Base-by-base conservation (phyloP, 2,329 filamentous ascomycete genomes). In the Microcyclospora tardicrescens region DNA sequence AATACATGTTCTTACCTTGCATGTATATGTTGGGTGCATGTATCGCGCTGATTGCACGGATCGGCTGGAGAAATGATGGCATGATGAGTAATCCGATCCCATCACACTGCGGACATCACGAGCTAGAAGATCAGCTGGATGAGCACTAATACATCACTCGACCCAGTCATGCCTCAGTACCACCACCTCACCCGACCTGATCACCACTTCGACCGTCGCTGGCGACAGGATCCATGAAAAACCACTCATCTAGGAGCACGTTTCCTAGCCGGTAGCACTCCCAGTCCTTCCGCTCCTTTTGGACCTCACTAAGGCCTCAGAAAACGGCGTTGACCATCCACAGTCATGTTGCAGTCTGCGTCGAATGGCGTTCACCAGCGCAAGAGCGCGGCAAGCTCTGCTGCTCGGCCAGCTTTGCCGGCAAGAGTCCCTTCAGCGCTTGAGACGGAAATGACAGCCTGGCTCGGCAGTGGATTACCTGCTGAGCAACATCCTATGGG, bases 401-500 rank as follows among this genome's bases (percentile, higher is more conserved):
- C 40, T 10, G 12, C 32, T 5, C 32, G 9, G 6, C 19, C 28
- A 11, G n/a, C n/a, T 19, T 16, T 39, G 12, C 43, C 30, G 30
- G 10, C 4, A 4, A 32, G 40, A 11, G 37, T 40, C 11, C 43
- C 43, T 27, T 32, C 34, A 10, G 38, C 35, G 16, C 29, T 43
- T 10, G 37, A 43, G 14, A 40, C 40, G n/a, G 43, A 45, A 38
- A 43, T 40, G 43, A 34, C 42, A 16, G 43, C 43, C 32, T 45
- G 43, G 43, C 24, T 45, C 37, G 43, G 43, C 28, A 24, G 15
- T 4, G 28, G 34, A 10, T 8, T 24, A 24, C 37, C 42, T n/a
- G 14, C 16, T 13, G 44, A 45, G 4, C 39, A 49, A 11, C 50
- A 59, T 37, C 54, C 56, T 6, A 44, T 54, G 10, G 57, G 57